Base-by-base conservation (phyloP, 352 stramenopile species). In the Phytophthora foliorum region DNA sequence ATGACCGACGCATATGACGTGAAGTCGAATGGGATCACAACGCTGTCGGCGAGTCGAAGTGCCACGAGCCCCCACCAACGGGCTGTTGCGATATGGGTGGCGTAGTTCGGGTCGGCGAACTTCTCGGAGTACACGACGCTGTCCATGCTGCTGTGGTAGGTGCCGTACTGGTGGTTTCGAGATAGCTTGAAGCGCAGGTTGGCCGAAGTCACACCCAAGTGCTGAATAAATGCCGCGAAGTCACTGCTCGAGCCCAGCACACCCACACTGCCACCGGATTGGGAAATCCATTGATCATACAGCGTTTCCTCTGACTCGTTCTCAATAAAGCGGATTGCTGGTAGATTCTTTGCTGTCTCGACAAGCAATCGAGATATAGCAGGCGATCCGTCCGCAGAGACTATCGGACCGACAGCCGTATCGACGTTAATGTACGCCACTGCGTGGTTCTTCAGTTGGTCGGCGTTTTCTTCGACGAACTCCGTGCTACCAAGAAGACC, bases 381-480 rank as follows among this genome's bases (percentile, higher is more conserved):
- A 17, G 89, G 90, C 16, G 86, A 91, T 17, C 83, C 79, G 24
- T 67, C 75, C 6, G 85, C 88, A 6, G 69, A 60, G 14, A 94
- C 70, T 8, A 75, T 42, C 11, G 80, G 58, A 6, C 91, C 91
- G 0, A 84, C 75, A 4, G 95, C 84, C 10, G 69, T 76, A 63
- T 97, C 91, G 0, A 95, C 86, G 66, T 97, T 97, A 25, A 97
- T 77, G 68, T 97, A 97, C 14, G 83, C 85, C 1, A 91, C 74
- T 0, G 84, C 84, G 10, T 93, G 61, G 29, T 82, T 55, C 19
- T 89, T 73, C 32, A 93, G 67, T 22, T 66, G 31, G 8, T 84
- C 41, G 16, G 69, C 75, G 55, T 93, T 74, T 24, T 91, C 75
- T 63, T 97, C 90, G 4, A 77, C 89, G 57, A 81, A 97, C 50